Base-by-base conservation (phyloP, 2,329 filamentous ascomycete species). In the Dothiorella sarmentorum region DNA sequence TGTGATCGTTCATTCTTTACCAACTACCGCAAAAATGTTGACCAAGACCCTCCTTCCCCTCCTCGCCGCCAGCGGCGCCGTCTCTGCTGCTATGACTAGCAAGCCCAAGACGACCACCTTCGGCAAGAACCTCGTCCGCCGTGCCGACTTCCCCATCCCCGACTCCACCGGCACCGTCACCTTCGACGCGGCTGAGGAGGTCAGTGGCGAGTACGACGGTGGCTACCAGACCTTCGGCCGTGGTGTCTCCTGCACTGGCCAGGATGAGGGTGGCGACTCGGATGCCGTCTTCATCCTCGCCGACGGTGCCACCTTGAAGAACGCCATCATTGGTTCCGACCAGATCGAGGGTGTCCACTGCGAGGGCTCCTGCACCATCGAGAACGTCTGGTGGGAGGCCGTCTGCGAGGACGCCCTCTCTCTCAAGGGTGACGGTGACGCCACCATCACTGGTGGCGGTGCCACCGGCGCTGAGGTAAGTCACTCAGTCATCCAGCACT, bases 251-350 rank as follows among this genome's bases (percentile, higher is more conserved):
- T 59, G 58, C 58, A 71, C 66, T 18, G 73, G 69, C 17, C 75
- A 80, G 56, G 65, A 64, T 9, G 78, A 80, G 64, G 77, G 77
- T 58, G 75, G 71, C 51, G 68, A 76, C 59, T 61, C 69, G 0
- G 78, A 80, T 53, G 77, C 80, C 44, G 80, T 83, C 67, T 83
- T 83, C 75, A 72, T 79, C 61, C 71, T 83, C 55, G 72, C 77
- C 66, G 71, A 76, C 52, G 80, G 80, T 27, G 81, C 75, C 27
- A 79, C 77, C 20, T 71, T 83, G 40, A 77, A 75, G 66, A 83
- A 83, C 66, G 80, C 76, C 68, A 82, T 83, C 69, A 82, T 83
- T 59, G 80, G 81, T 20, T 72, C 74, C 51, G 74, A 76, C 61
- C 76, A 81, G 65, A 73, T 76, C 24, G 80, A 80, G 68, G 80